These are phyloP conservation scores for Apiospora kogelbergensis DNA, from an alignment of 2,329 filamentous ascomycete genomes.

Conservation along the genomic window DNA sequence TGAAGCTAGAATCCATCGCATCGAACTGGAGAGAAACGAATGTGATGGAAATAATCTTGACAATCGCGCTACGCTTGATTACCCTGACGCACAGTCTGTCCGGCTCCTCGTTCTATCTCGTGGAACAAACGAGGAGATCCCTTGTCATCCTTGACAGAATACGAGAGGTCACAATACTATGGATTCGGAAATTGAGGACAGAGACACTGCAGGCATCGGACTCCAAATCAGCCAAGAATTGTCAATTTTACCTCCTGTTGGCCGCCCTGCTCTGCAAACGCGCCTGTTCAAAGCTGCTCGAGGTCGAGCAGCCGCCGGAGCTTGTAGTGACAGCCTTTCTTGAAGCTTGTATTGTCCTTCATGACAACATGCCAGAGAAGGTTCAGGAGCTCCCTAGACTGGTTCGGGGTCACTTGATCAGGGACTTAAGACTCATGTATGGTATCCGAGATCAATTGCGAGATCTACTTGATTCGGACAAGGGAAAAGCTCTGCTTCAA, in stretches of 20 bases:
- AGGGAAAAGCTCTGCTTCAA: slow-evolving; percentile 21
- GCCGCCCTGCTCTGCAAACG: slow-evolving; percentile 55
- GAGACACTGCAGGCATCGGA: slow-evolving; percentile 43
- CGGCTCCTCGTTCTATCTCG: not conserved
- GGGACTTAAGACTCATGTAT: slow-evolving; percentile 45
- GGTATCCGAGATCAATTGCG: slow-evolving; percentile 34
- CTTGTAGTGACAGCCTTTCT: slow-evolving; percentile 21
- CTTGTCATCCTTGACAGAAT: slow-evolving; percentile 38
- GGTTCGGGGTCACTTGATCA: slow-evolving; percentile 37
- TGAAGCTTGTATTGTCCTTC: slow-evolving; percentile 34
- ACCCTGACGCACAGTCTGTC: slow-evolving; percentile 16
- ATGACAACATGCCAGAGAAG: slow-evolving; percentile 44
- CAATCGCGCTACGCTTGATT: slow-evolving; percentile 43
- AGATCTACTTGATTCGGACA: slow-evolving; percentile 29
- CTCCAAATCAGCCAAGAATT: slow-evolving; percentile 35
- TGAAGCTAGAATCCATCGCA: slow-evolving; percentile 42
- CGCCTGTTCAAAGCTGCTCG: slow-evolving; percentile 29
- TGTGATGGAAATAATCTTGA: slow-evolving; percentile 59
- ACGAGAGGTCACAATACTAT: slow-evolving; percentile 44
- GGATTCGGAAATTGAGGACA: slow-evolving; percentile 47
- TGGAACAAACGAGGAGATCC: slow-evolving; percentile 18
- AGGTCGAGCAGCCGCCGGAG: not conserved
- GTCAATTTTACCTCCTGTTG: slow-evolving; percentile 48
- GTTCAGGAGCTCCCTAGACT: slow-evolving; percentile 33
- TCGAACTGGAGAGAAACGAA: slow-evolving; percentile 60